phyloP scores from a whole-genome alignment of 2,329 filamentous ascomycete species.

The Proliferodiscus dingleyae region DNA sequence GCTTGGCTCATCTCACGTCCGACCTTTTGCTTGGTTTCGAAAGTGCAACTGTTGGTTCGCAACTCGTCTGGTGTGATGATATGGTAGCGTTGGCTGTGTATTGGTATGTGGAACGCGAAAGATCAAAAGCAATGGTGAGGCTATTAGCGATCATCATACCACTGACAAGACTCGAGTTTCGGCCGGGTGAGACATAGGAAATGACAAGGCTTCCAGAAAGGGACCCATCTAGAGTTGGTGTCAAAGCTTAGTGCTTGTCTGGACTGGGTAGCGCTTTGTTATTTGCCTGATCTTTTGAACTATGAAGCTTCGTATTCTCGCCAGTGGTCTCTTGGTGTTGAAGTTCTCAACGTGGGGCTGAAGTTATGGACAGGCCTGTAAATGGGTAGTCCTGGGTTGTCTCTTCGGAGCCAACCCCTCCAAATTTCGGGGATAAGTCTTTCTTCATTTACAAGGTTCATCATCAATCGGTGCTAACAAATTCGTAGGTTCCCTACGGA shows the following conservation, averaged over 20 bases:
- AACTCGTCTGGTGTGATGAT: conserved; percentile 15
- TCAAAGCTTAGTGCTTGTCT: conserved; percentile 93
- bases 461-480: conserved; percentile 18
- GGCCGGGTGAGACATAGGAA: conserved; percentile 11
- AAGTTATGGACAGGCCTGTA: conserved; percentile 25
- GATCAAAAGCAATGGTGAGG: conserved; percentile 24
- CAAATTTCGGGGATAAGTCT: conserved; percentile 31
- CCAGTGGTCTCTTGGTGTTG: conserved; percentile 16
- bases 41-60: conserved; percentile 13
- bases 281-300: conserved; percentile 14
- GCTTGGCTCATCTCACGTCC: conserved; percentile 12
- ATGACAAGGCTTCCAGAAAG: conserved; percentile 32
- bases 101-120: conserved; percentile 14
- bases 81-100: conserved; percentile 6
- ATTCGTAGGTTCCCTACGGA: conserved; percentile 12
- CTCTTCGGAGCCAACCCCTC: conserved; percentile 28
- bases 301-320: conserved; percentile 8
- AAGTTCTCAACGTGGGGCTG: conserved; percentile 11
- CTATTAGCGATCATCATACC: conserved; percentile 14
- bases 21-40: conserved; percentile 20
- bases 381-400: conserved; percentile 31
- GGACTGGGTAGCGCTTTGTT: conserved; percentile 22
- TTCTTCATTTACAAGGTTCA: conserved; percentile 4
- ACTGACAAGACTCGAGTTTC: conserved; percentile 15
- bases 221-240: conserved; percentile 90